Percentiles rank a stretch among this genome's conserved stretches.
These are phyloP conservation scores for Penium margaritaceum DNA, from an alignment of 139 green algal species.

Conservation along the genomic window DNA sequence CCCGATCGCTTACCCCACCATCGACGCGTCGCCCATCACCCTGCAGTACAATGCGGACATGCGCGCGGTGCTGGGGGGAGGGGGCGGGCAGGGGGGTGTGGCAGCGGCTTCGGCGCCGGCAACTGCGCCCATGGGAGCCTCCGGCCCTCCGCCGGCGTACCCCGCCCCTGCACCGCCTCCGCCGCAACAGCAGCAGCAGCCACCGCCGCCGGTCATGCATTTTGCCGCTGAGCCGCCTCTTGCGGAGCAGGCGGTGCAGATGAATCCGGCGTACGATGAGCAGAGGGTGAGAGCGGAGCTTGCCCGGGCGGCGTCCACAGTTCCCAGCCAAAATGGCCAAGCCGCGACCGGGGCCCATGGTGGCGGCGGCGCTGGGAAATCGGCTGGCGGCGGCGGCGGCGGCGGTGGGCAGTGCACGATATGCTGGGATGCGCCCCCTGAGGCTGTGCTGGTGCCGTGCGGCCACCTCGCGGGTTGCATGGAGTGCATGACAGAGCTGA, in stretches of 20 bases:
- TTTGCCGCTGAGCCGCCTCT: too few species aligned
- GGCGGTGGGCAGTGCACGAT: not conserved
- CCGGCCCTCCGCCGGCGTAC: too few species aligned
- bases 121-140: not conserved
- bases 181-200: too few species aligned
- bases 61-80: not conserved
- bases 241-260: too few species aligned
- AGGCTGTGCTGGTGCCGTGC: slow-evolving; percentile 11
- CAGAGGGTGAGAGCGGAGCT: not conserved
- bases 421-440: slow-evolving; percentile 7
- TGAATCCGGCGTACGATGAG: not conserved
- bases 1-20: slow-evolving; percentile 6
- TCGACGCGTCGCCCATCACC: slow-evolving; percentile 7
- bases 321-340: too few species aligned
- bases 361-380: too few species aligned
- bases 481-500: slow-evolving; percentile 17
- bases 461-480: slow-evolving; percentile 13
- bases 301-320: not conserved
- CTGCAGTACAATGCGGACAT: not conserved
- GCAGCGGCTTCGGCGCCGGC: not conserved
- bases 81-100: not conserved
- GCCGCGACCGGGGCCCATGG: too few species aligned
- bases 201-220: too few species aligned
- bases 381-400: too few species aligned
- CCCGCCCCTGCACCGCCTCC: too few species aligned